phyloP scores from a whole-genome alignment of 2,329 filamentous ascomycete genomes.

The Hypoxylon sp. region DNA sequence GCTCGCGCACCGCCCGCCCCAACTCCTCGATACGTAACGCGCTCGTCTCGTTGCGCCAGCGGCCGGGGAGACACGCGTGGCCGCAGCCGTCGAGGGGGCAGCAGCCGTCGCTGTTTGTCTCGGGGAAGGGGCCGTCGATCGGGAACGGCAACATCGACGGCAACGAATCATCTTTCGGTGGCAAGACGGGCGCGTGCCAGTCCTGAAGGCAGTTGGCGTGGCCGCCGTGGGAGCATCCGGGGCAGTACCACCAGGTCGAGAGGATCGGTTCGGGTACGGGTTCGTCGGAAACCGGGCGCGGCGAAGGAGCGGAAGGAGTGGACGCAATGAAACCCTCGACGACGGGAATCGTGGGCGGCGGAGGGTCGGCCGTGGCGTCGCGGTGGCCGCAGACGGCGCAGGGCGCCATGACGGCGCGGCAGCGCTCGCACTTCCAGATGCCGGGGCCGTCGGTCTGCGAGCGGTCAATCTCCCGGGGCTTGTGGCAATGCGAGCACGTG shows the following conservation, averaged over 20 bases:
- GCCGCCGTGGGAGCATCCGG: slow-evolving; percentile 71
- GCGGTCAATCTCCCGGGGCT: slow-evolving; percentile 66
- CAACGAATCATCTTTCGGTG: slow-evolving; percentile 17
- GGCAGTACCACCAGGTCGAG: slow-evolving; percentile 72
- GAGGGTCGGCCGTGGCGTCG: slow-evolving; percentile 57
- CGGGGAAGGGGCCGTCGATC: slow-evolving; percentile 47
- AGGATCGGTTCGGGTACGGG: slow-evolving; percentile 52
- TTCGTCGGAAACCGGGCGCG: slow-evolving; percentile 35
- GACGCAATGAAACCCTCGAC: slow-evolving; percentile 40
- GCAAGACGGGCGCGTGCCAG: slow-evolving; percentile 63
- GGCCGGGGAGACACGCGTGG: slow-evolving; percentile 70
- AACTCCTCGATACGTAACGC: slow-evolving; percentile 64
- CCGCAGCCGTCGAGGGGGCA: slow-evolving; percentile 75
- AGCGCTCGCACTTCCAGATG: slow-evolving; percentile 71
- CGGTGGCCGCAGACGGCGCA: slow-evolving; percentile 71
- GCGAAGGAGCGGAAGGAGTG: too few relatives aligned
- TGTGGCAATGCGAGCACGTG: slow-evolving; percentile 67
- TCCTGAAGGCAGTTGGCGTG: slow-evolving; percentile 69
- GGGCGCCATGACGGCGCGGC: slow-evolving; percentile 62
- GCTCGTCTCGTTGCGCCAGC: slow-evolving; percentile 63
- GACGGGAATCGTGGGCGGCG: slow-evolving; percentile 45
- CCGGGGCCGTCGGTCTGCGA: slow-evolving; percentile 55
- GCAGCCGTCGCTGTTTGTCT: slow-evolving; percentile 65
- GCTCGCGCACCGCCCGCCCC: slow-evolving; percentile 60
- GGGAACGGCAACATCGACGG: slow-evolving; percentile 21